These are phyloP conservation scores for Silene conica DNA, from an alignment of 148 eudicot species.

Conservation along the genomic window DNA sequence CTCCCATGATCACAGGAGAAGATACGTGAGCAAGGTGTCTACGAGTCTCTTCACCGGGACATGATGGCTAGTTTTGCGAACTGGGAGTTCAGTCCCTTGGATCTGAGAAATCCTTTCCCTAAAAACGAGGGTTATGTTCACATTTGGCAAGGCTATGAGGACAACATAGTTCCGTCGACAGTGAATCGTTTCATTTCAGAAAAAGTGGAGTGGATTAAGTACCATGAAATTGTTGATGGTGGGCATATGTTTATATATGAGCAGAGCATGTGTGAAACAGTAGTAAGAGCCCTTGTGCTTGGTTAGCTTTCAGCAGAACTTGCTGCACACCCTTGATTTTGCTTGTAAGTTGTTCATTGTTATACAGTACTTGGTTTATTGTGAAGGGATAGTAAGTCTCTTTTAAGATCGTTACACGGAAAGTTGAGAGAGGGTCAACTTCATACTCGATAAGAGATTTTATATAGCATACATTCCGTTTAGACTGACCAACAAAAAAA, in stretches of 20 bases:
- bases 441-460: too few relatives aligned
- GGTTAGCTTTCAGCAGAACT: slow-evolving; percentile 1
- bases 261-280: slow-evolving; percentile 35
- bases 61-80: slow-evolving; percentile 45
- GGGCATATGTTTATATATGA: slow-evolving; percentile 34
- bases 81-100: slow-evolving; percentile 71
- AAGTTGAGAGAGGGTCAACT: too few relatives aligned
- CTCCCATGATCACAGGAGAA: slow-evolving; percentile 45
- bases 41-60: slow-evolving; percentile 64
- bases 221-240: slow-evolving; percentile 35
- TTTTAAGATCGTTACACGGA: too few relatives aligned
- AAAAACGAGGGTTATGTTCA: slow-evolving; percentile 57
- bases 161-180: slow-evolving; percentile 45
- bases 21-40: slow-evolving; percentile 55
- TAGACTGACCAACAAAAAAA: too few relatives aligned
- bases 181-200: slow-evolving; percentile 32
- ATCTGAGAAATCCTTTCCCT: slow-evolving; percentile 55
- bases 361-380: too few relatives aligned
- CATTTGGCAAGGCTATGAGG: slow-evolving; percentile 80
- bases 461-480: too few relatives aligned
- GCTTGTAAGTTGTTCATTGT: too few relatives aligned
- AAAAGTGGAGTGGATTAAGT: slow-evolving; percentile 37
- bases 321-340: too few relatives aligned
- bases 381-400: too few relatives aligned
- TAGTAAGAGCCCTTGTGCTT: slow-evolving; percentile 47